Evolutionary conservation across 495 filamentous ascomycete genomes (phyloP).

Genomic region (Geopyxis carbonaria): DNA sequence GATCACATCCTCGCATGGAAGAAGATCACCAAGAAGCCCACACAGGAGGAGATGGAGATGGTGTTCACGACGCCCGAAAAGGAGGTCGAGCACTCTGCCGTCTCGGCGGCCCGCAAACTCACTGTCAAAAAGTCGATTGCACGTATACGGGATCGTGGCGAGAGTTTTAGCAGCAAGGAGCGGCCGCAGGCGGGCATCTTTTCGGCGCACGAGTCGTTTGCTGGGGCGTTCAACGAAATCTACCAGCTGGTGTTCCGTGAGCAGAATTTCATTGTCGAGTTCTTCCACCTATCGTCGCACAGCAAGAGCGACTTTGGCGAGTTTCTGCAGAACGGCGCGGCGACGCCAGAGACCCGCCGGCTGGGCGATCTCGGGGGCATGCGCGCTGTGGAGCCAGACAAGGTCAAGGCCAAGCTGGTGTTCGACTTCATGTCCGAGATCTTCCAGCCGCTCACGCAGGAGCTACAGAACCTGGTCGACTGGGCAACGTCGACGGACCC

Average conservation of each 20-base stretch:
- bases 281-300: constrained; percentile 75
- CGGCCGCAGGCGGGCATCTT: constrained; percentile 23
- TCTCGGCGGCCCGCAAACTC: constrained; percentile 67
- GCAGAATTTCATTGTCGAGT: constrained; percentile 86
- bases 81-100: constrained; percentile 49
- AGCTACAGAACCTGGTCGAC: constrained; percentile 64
- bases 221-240: constrained; percentile 59
- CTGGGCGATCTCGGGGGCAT: constrained; percentile 52
- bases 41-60: constrained; percentile 69
- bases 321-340: constrained; percentile 41
- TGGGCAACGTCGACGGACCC: constrained; percentile 70
- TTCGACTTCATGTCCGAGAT: constrained; percentile 72
- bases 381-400: constrained; percentile 66
- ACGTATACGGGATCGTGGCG: constrained; percentile 53
- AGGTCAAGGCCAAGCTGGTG: constrained; percentile 60
- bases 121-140: constrained; percentile 78
- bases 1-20: constrained; percentile 73
- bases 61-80: constrained; percentile 78
- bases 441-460: constrained; percentile 61
- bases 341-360: constrained; percentile 42
- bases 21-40: constrained; percentile 56
- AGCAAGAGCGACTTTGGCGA: constrained; percentile 67
- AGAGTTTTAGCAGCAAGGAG: constrained; percentile 44
- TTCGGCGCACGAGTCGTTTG: constrained; percentile 67
- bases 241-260: constrained; percentile 66